phyloP scores from a whole-genome alignment of 2,329 filamentous ascomycete species.

The Colletotrichum spinosum region DNA sequence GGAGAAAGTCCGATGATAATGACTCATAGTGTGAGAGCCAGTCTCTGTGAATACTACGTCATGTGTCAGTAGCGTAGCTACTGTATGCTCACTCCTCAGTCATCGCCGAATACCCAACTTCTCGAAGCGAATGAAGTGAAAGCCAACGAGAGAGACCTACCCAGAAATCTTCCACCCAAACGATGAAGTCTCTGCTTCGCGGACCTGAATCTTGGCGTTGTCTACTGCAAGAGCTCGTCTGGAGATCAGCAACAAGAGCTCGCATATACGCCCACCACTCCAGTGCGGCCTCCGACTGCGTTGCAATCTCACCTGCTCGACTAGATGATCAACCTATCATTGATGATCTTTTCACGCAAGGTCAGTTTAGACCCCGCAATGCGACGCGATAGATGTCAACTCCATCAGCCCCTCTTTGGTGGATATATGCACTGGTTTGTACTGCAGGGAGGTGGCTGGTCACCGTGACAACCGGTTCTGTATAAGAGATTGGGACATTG shows the following conservation, averaged over 20 bases:
- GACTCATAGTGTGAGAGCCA: constrained; percentile 34
- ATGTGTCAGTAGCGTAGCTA: constrained; percentile 17
- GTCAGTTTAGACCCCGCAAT: constrained; percentile 8
- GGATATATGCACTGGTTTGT: too few species aligned
- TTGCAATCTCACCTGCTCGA: background rate
- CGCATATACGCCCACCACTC: background rate
- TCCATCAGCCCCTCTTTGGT: too few species aligned
- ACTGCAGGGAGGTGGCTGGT: too few species aligned
- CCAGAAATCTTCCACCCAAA: background rate
- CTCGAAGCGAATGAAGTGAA: background rate
- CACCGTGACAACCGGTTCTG: too few species aligned
- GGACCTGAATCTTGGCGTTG: background rate
- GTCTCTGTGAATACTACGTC: constrained; percentile 11
- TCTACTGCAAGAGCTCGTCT: background rate
- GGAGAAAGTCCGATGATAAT: constrained; percentile 7
- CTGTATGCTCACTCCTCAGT: too few species aligned
- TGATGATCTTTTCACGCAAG: constrained; percentile 11
- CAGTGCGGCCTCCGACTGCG: background rate
- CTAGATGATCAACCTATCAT: background rate
- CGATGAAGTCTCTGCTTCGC: background rate
- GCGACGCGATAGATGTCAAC: background rate
- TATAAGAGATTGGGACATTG: too few species aligned
- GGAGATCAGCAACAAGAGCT: background rate
- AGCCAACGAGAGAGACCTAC: background rate
- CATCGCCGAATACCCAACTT: background rate